phyloP scores from a whole-genome alignment of 345 rosid species.

The Syzygium oleosum region DNA sequence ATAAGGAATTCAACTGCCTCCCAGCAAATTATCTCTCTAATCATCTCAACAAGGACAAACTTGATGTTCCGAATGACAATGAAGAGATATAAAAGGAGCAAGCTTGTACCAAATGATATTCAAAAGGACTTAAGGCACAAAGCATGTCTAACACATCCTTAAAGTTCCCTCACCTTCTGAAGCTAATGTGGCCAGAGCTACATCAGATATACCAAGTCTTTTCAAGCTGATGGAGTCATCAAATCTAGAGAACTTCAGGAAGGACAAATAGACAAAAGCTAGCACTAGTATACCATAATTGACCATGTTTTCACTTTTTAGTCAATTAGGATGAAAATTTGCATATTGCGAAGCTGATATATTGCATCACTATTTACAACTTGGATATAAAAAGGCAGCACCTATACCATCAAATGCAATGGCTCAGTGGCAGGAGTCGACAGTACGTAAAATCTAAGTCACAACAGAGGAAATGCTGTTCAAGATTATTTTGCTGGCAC shows the following conservation, averaged over 20 bases:
- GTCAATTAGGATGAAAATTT: background rate
- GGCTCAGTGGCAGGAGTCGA: background rate
- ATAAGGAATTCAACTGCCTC: background rate
- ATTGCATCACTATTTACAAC: background rate
- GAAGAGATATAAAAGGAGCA: background rate
- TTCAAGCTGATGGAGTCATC: constrained; percentile 62
- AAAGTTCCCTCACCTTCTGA: constrained; percentile 25
- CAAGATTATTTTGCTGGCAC: background rate
- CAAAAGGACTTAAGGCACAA: background rate
- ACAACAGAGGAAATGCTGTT: background rate
- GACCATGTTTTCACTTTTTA: background rate
- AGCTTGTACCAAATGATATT: background rate
- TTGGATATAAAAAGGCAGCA: background rate
- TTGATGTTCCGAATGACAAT: background rate
- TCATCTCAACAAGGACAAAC: background rate
- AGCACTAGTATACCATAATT: background rate
- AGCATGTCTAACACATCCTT: background rate
- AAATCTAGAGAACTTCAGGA: constrained; percentile 34
- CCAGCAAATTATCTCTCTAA: background rate
- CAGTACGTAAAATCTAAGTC: background rate
- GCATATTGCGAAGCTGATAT: background rate
- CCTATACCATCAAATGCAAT: background rate
- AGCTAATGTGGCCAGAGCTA: constrained; percentile 78
- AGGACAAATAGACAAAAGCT: background rate
- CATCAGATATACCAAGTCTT: constrained; percentile 73